A percentile compares a stretch with the other conserved stretches of the same genome.
These are phyloP conservation scores for Diaporthe batatas DNA, from an alignment of 2,329 filamentous ascomycete species.

Conservation along the genomic window DNA sequence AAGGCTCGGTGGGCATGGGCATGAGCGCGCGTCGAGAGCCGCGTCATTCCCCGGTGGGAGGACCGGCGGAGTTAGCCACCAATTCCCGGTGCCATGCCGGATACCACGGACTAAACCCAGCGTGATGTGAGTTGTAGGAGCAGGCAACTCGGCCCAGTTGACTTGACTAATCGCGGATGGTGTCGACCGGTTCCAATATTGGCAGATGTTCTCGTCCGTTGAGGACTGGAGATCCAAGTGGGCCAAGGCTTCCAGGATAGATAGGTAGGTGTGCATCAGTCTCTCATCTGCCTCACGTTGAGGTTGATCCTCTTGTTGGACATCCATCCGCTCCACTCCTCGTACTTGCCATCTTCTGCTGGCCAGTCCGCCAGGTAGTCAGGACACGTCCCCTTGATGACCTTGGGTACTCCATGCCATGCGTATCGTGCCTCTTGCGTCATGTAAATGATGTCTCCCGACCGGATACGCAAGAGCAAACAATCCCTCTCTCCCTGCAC, in stretches of 20 bases:
- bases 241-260: too few species aligned
- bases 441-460: constrained; percentile 95
- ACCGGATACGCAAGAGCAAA: constrained; percentile 77
- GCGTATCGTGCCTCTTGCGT: constrained; percentile 83
- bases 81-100: not conserved
- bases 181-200: not conserved
- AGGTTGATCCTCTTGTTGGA: constrained; percentile 87
- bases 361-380: constrained; percentile 82
- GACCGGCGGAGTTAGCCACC: not conserved
- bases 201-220: not conserved
- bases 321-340: constrained; percentile 90
- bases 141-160: not conserved
- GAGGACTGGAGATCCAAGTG: not conserved
- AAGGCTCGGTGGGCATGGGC: not conserved
- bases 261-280: constrained; percentile 49
- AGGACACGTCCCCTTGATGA: constrained; percentile 84
- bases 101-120: not conserved
- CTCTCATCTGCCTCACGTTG: constrained; percentile 90
- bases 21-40: not conserved
- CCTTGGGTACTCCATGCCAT: constrained; percentile 95
- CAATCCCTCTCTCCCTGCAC: constrained; percentile 58
- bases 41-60: constrained; percentile 1
- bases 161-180: not conserved
- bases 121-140: not conserved
- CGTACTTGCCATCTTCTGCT: constrained; percentile 64